Percentiles rank a stretch among this genome's conserved stretches.
phyloP scores from a whole-genome alignment of 75 land plant species.

The Selaginella tamariscina region DNA sequence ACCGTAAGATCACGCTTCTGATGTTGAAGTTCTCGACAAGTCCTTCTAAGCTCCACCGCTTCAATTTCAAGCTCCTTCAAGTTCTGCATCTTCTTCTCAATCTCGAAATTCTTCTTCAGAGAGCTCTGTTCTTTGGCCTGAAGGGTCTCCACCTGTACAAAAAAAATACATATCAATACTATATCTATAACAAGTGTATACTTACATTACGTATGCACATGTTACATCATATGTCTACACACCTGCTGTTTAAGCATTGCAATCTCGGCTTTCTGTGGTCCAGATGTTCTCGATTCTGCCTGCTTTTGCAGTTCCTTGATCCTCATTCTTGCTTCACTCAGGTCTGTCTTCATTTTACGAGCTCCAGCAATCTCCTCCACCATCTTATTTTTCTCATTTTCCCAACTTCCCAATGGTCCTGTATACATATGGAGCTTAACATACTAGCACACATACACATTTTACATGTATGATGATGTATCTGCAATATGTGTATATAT shows the following conservation, averaged over 20 bases:
- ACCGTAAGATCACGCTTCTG: slow-evolving; percentile 77
- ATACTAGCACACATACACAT: too few species aligned
- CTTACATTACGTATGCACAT: too few species aligned
- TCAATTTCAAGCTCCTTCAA: slow-evolving; percentile 75
- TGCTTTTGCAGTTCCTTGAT: slow-evolving; percentile 77
- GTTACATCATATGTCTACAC: too few species aligned
- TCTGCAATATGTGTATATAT: too few species aligned
- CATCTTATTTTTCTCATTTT: slow-evolving; percentile 33
- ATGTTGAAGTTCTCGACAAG: slow-evolving; percentile 26
- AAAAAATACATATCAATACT: too few species aligned
- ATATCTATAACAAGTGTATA: too few species aligned
- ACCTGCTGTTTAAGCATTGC: slow-evolving; percentile 77
- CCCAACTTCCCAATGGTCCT: neutral
- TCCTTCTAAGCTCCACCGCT: slow-evolving; percentile 24
- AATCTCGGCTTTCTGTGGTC: slow-evolving; percentile 58
- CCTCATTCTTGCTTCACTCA: slow-evolving; percentile 61
- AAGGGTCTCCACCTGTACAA: slow-evolving; percentile 46
- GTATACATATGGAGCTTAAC: too few species aligned
- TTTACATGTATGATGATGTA: too few species aligned
- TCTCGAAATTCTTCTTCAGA: slow-evolving; percentile 47
- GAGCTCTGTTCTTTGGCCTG: slow-evolving; percentile 39
- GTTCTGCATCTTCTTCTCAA: slow-evolving; percentile 59
- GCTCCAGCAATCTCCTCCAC: slow-evolving; percentile 37
- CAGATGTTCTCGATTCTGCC: slow-evolving; percentile 36
- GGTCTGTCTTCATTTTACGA: slow-evolving; percentile 38